Evolutionary conservation across 2,329 filamentous ascomycete species (phyloP), one percentile per base, ranked within the genome.

Genomic region (Camptophora hylomeconis): DNA sequence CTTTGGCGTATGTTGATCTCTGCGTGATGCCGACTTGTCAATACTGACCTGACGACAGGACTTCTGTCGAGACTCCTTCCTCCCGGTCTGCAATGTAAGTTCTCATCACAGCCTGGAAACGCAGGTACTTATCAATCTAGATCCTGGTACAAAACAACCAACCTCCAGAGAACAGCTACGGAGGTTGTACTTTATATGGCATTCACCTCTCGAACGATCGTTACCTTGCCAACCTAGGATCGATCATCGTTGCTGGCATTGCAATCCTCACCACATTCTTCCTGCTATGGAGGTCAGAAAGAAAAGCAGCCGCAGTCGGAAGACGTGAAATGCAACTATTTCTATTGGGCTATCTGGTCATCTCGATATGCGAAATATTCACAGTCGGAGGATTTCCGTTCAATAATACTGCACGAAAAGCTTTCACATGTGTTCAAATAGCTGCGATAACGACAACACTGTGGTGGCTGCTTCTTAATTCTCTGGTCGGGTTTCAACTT

Each of bases 261-360:
- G 82, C 86, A 21, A 86, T 98, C 44, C 47, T 71, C 13, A 59
- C 69, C 6, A 64, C 78, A 4, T 48, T 60, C 7, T 75, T 78
- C 44, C 62, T 98, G 33, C 47, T 95, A 53, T 71, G 78, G 58
- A 69, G 73, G 42, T 92, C 89, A 12, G 80, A 95, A 47, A 72
- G 70, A 52, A 95, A 98, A 61, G 76, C 80, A 54, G 89, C 89
- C 32, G 89, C 89, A 32, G 89, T 98, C 26, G 89, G 89, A 36
- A 69, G 89, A 61, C 80, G 89, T 55, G 89, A 98, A 57, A 95
- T 98, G 72, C 89, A 98, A 65, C 48, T 94, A 18, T 95, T 98
- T 59, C 70, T 98, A 28, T 38, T 81, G 22, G 77, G 80, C 28
- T 98, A 83, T 53, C 78, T 92, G 33, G 57, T 95, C 34, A 75